These are phyloP conservation scores for Pelagomonas calceolata DNA, from an alignment of 108 stramenopile genomes.

Conservation along the genomic window DNA sequence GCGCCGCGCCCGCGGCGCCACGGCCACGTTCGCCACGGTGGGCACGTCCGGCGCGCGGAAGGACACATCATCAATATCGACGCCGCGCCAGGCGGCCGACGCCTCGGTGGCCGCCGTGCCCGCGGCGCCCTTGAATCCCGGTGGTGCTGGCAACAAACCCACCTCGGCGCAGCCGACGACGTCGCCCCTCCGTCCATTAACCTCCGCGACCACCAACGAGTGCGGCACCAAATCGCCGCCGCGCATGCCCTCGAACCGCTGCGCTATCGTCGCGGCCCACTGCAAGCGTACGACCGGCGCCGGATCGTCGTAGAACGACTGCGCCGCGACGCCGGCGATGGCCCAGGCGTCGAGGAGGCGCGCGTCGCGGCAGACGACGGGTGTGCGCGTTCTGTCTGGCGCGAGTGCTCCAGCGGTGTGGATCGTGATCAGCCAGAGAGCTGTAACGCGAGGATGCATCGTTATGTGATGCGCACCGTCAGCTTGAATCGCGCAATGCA, in stretches of 20 bases:
- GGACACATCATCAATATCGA: not conserved
- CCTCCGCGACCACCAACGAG: not conserved
- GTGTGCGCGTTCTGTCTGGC: no score
- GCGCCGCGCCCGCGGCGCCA: not conserved
- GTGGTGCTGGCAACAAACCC: not conserved
- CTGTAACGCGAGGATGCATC: no score
- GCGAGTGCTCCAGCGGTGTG: no score
- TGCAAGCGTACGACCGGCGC: no score
- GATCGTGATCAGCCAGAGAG: no score
- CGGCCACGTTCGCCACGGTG: not conserved
- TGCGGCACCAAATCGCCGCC: not conserved
- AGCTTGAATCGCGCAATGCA: no score
- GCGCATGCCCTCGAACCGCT: not conserved
- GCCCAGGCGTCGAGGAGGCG: no score
- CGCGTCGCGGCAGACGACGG: no score
- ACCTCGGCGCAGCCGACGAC: not conserved
- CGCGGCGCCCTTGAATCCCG: not conserved
- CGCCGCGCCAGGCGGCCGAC: not conserved
- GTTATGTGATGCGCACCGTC: no score
- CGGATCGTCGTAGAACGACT: no score
- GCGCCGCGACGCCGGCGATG: no score
- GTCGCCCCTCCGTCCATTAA: not conserved
- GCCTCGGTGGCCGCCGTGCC: no score
- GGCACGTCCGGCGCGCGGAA: not conserved
- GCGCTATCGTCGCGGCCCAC: not conserved